Evolutionary conservation across 352 stramenopile species (phyloP), one percentile per base, ranked within the genome.

Genomic region (Peronospora belbahrii): DNA sequence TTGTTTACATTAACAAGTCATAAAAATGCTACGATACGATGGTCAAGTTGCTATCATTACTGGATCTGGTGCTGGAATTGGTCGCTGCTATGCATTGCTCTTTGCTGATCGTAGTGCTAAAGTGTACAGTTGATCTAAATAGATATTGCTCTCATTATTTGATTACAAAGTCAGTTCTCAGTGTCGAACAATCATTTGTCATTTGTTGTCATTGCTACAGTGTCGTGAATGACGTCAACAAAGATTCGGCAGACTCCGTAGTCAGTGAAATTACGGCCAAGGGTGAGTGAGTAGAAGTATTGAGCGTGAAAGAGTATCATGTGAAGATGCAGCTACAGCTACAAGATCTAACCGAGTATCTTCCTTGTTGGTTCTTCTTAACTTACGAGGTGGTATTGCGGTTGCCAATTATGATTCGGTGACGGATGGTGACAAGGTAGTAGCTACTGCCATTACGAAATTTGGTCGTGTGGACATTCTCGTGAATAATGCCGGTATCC

Each of bases 401-500:
- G 69, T 87, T 7, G 74, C 74, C 45, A 83, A 90, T 65, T 93
- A 93, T 64, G 62, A 93, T 63, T 89, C 74, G 30, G 81, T 90
- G 49, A 77, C 66, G n/a, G 74, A 89, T n/a, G 80, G 81, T 19
- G 78, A 84, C 18, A 88, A 88, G 49, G 77, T 93, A 18, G 75
- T 93, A 10, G 70, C 61, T 10, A 86, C 74, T 44, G 79, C 76
- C 22, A 85, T 93, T 41, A 51, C 74, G 25, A 62, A 44, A 24
- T 93, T 77, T 28, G 76, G 74, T 14, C 78, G 82, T 43, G 65
- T 93, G 17, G 81, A 93, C 45, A 90, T 93, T 22, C 30, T 93
- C n/a, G 71, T 90, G 30, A 93, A 93, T 71, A 98, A 98, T 66
- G 95, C 95, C 9, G 93, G 88, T 7, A 94, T 98, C 56, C 58